phyloP scores from a whole-genome alignment of 1,284 basidiomycete genomes.

The Exobasidium cylindrosporum region DNA sequence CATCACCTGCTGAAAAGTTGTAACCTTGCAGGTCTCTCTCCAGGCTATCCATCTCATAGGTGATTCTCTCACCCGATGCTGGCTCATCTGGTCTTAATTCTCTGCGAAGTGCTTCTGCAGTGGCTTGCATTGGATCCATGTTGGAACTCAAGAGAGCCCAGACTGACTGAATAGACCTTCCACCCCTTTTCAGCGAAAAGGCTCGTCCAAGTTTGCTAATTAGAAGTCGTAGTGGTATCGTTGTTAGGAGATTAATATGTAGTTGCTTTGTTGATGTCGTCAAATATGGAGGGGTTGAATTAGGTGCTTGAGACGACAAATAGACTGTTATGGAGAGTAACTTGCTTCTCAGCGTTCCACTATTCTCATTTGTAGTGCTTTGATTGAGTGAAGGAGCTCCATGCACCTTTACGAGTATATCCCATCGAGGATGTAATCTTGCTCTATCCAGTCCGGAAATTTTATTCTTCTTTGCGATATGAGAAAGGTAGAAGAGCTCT shows the following conservation, averaged over 20 bases:
- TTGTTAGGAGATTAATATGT: constrained; percentile 21
- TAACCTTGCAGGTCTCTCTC: constrained; percentile 5
- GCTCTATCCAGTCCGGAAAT: not conserved
- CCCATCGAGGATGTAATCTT: not conserved
- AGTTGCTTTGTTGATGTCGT: not conserved
- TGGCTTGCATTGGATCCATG: constrained; percentile 3
- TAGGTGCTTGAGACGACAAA: constrained; percentile 1
- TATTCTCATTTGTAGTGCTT: not conserved
- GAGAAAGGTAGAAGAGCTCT: constrained; percentile 73
- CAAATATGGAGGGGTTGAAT: not conserved
- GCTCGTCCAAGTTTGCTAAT: constrained; percentile 26
- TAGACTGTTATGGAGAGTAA: constrained; percentile 16
- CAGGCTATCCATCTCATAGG: not conserved
- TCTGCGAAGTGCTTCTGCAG: not conserved
- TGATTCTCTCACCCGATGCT: constrained; percentile 3
- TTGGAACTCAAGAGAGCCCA: constrained; percentile 28
- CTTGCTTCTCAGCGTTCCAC: not conserved
- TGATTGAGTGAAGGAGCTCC: not conserved
- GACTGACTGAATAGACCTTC: constrained; percentile 15
- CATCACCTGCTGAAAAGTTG: constrained; percentile 6
- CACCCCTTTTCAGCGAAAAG: constrained; percentile 15
- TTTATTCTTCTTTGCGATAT: not conserved
- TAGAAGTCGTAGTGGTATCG: constrained; percentile 32
- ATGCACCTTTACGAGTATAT: not conserved
- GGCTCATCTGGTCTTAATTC: constrained; percentile 4